Percentiles rank a stretch among this genome's conserved stretches.
Conservation (phyloP, 164 flowering plant species). For the Magnolia kwangsiensis region DNA sequence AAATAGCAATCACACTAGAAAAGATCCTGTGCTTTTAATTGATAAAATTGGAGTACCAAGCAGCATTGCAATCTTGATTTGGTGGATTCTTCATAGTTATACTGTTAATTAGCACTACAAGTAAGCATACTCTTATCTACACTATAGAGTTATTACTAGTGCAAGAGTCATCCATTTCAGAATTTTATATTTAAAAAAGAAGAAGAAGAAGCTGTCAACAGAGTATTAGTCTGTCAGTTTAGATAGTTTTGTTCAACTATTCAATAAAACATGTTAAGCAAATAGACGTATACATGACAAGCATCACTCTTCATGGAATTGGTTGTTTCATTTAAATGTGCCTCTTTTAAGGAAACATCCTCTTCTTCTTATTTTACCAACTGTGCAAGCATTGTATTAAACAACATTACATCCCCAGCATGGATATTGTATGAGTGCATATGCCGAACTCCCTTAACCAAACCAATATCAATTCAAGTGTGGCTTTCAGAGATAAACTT, state of each 20-base stretch:
- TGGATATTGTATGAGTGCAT: not conserved
- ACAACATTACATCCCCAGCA: not conserved
- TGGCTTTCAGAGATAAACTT: conserved; percentile 17
- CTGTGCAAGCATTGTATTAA: not conserved
- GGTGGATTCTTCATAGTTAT: not conserved
- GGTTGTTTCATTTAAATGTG: no score
- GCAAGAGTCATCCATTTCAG: not conserved
- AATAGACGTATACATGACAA: no score
- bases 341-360: no score
- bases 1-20: not conserved
- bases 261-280: no score
- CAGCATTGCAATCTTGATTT: not conserved
- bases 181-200: no score
- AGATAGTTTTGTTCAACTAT: no score
- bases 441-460: not conserved
- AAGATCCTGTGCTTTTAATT: not conserved
- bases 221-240: no score
- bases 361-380: not conserved
- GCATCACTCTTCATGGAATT: no score
- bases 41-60: not conserved
- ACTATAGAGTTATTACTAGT: not conserved
- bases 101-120: not conserved
- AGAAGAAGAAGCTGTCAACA: no score
- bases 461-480: not conserved
- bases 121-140: no score